Conservation (phyloP, 2,329 filamentous ascomycete species). For the Sporothrix brunneoviolacea region DNA sequence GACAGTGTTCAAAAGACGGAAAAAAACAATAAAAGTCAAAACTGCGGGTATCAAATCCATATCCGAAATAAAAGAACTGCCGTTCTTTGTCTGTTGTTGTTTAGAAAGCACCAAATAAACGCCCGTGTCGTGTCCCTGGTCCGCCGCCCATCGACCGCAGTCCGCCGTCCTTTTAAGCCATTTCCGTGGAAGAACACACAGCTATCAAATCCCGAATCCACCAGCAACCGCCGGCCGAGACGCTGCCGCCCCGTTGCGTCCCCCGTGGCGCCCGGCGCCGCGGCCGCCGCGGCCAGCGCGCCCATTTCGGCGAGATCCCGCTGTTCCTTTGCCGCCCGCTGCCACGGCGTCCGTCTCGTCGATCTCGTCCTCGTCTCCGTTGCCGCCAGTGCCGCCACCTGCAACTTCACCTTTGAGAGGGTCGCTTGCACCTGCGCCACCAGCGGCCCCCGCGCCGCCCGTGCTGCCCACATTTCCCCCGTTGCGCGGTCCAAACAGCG, state of each 20-base stretch:
- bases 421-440: background rate
- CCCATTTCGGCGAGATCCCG: background rate
- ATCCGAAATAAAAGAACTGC: background rate
- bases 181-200: too few species aligned
- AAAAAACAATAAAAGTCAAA: too few species aligned
- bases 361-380: conserved; percentile 17
- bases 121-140: too few species aligned
- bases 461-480: conserved; percentile 26
- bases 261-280: conserved; percentile 13
- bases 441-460: background rate
- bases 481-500: conserved; percentile 33
- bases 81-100: background rate
- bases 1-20: too few species aligned
- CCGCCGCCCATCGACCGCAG: too few species aligned
- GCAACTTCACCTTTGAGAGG: background rate
- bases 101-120: too few species aligned
- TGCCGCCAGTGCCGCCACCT: background rate
- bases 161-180: too few species aligned
- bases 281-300: conserved; percentile 8
- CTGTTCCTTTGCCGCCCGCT: background rate
- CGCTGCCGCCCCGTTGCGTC: conserved; percentile 7
- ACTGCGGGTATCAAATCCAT: conserved; percentile 7
- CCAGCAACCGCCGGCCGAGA: conserved; percentile 11
- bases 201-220: conserved; percentile 20
- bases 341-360: conserved; percentile 20